Evolutionary conservation across 78 protist species (phyloP), one percentile per base, ranked within the genome.

Genomic region (Dictyostelium purpureum): DNA sequence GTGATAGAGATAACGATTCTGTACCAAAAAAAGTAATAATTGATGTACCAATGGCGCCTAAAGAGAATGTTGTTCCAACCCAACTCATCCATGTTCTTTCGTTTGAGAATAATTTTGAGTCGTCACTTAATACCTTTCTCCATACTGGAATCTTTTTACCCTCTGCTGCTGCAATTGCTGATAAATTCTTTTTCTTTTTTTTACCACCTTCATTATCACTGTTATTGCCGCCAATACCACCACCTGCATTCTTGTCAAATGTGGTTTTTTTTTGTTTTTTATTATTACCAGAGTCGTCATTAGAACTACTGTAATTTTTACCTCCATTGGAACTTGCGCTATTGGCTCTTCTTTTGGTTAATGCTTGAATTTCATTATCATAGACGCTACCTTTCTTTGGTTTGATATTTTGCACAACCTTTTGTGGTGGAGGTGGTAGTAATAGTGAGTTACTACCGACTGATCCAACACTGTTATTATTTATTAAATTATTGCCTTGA

Each of bases 81-180:
- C 91, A 85, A 59, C 81, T 73, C 91, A 85, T 85, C 91, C 91
- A 85, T 10, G 91, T 85, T 59, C 91, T 70, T 56, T 85, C 91
- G 57, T 85, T 85, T 9, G 91, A 85, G 52, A 85, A 85, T 37
- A 85, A 69, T 35, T 85, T 85, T 10, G 91, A 85, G 38, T 85
- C 91, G 57, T 85, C 91, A 24, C 47, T 59, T 16, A 85, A 35
- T 2, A 85, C 91, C 18, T 85, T 85, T 73, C 91, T 70, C 91
- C 91, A 85, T 6, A 73, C 91, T 28, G 79, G 91, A 12, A 73
- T 59, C 45, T 85, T 85, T 26, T 49, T 49, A 74, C 56, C 80
- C 6, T 74, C 47, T 6, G 47, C 40, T 49, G 65, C 80, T 31
- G 75, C 75, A 21, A 38, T 37, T 19, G 75, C 75, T 38, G 75